Evolutionary conservation across 257 asterid genomes (phyloP).

Genomic region (Penstemon barbatus): DNA sequence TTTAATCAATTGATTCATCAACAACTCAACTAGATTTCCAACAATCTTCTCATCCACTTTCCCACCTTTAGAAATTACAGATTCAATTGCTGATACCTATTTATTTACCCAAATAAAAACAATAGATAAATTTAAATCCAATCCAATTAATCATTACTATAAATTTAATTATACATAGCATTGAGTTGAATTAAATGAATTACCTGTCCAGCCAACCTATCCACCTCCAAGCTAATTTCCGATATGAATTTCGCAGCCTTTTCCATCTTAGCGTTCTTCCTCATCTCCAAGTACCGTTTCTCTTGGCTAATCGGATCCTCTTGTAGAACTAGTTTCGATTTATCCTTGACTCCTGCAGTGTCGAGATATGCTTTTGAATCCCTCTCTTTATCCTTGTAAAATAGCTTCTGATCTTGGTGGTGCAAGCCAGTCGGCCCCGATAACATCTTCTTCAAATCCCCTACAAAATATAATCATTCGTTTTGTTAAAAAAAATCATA

Average conservation of each 20-base stretch:
- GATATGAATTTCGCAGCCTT: conserved; percentile 63
- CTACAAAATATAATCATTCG: conserved; percentile 23
- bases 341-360: conserved; percentile 68
- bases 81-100: conserved; percentile 73
- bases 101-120: conserved; percentile 21
- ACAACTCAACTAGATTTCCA: conserved; percentile 53
- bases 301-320: conserved; percentile 85
- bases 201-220: conserved; percentile 72
- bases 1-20: conserved; percentile 80
- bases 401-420: conserved; percentile 86
- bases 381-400: conserved; percentile 76
- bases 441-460: conserved; percentile 89
- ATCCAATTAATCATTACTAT: background rate
- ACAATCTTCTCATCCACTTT: conserved; percentile 71
- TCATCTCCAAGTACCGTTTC: conserved; percentile 68
- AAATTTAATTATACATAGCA: background rate
- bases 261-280: conserved; percentile 64
- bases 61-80: conserved; percentile 62
- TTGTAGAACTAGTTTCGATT: conserved; percentile 68
- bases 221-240: conserved; percentile 76
- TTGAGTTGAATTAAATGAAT: background rate
- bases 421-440: conserved; percentile 83
- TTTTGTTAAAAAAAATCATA: background rate
- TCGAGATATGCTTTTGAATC: conserved; percentile 78
- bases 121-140: conserved; percentile 1